These are phyloP conservation scores for Pyrenophora seminiperda DNA, from an alignment of 2,329 filamentous ascomycete genomes.

Conservation along the genomic window DNA sequence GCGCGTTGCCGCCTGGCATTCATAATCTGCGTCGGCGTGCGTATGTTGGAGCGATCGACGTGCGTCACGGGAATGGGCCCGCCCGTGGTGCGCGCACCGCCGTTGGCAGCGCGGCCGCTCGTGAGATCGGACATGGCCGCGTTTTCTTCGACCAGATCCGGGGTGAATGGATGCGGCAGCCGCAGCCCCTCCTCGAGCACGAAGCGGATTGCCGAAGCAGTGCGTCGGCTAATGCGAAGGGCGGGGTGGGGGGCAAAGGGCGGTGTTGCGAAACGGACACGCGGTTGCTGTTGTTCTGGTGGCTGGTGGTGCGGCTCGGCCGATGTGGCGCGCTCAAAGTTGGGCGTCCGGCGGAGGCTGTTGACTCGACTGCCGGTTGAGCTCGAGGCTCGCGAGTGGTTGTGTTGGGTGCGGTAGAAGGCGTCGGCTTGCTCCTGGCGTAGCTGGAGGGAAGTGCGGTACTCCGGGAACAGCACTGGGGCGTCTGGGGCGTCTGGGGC, in stretches of 20 bases:
- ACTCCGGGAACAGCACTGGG: conserved; percentile 33
- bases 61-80: conserved; percentile 56
- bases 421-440: conserved; percentile 50
- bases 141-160: conserved; percentile 84
- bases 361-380: conserved; percentile 57
- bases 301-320: conserved; percentile 49
- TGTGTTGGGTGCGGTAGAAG: conserved; percentile 42
- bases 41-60: conserved; percentile 64
- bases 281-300: conserved; percentile 39
- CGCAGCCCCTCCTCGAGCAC: conserved; percentile 89
- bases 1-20: conserved; percentile 78
- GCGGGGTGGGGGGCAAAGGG: conserved; percentile 57
- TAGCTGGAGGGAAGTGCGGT: conserved; percentile 49
- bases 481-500: too few relatives aligned
- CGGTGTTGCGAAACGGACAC: conserved; percentile 43
- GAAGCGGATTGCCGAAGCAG: conserved; percentile 88
- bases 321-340: conserved; percentile 54
- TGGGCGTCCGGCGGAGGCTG: conserved; percentile 60
- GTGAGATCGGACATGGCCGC: conserved; percentile 88
- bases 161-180: conserved; percentile 79
- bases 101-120: conserved; percentile 63
- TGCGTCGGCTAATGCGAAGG: conserved; percentile 77
- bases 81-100: conserved; percentile 59
- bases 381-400: conserved; percentile 56
- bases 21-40: conserved; percentile 91